Base-by-base conservation (phyloP, 371 early-diverging fungal genomes). In the Mucor velutinosus region DNA sequence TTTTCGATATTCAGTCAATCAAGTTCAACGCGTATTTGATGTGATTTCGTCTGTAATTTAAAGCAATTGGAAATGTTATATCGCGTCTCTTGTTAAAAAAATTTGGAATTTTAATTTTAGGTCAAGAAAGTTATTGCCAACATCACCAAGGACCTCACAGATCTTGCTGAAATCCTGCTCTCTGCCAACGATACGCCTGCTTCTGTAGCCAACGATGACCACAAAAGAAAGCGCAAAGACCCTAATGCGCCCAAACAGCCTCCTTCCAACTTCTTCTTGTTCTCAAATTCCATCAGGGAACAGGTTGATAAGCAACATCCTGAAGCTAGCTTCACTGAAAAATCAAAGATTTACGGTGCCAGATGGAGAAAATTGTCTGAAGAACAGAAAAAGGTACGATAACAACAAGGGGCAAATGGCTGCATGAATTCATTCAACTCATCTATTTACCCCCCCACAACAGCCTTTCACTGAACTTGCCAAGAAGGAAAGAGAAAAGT, bases 161-260 rank as follows among this genome's bases (percentile, higher is more conserved):
- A 60, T 4, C 43, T 66, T 55, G 61, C 53, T 10, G 61, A 66
- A 11, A 39, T 64, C 37, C n/a, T 66, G 11, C 64, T 43, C 8
- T 19, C 56, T 30, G 17, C 27, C 14, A 53, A 15, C 39, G 59
- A n/a, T 1, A 51, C 21, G 21, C 12, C 25, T 23, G 37, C 43
- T 43, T 4, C 33, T 33, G 60, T 17, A 27, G 29, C 39, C 8
- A 15, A 2, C 27, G 41, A n/a, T 5, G 43, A 59, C 32, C 8
- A 33, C 7, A 53, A 69, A 41, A 63, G 58, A 27, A 62, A 56
- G 27, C 59, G 60, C 7, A 62, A 41, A 58, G 69, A 69, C 43
- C 69, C 69, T 15, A 59, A 69, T 33, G 60, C 64, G 7, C 69
- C 69, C 15, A 69, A 69, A 19, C 63, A 35, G 4, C 69, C 69